Percentiles rank a stretch among this genome's conserved stretches.
phyloP scores from a whole-genome alignment of 768 basidiomycete species.

The Amyloporia xantha region DNA sequence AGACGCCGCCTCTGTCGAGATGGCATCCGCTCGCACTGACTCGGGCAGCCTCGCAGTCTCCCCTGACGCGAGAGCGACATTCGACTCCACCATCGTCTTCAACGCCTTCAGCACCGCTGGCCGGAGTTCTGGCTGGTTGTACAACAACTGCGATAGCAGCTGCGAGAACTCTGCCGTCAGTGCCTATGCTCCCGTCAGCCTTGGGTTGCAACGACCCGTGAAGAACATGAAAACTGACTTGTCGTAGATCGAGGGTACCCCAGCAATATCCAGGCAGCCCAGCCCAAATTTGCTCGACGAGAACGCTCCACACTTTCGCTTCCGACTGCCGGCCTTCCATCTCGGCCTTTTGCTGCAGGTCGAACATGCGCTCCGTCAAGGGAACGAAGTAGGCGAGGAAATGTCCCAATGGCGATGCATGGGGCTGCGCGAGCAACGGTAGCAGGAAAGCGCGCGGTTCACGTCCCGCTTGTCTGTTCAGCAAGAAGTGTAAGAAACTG shows the following conservation, averaged over 20 bases:
- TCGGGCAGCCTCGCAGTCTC: conserved; percentile 24
- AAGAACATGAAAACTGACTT: conserved; percentile 37
- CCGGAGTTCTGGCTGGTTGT: conserved; percentile 80
- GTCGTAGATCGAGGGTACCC: conserved; percentile 64
- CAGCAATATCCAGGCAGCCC: conserved; percentile 90
- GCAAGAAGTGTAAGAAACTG: not conserved
- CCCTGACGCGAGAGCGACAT: conserved; percentile 43
- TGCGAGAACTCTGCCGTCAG: conserved; percentile 75
- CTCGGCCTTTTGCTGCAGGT: conserved; percentile 76
- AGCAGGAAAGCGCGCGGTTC: conserved; percentile 91
- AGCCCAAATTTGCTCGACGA: conserved; percentile 90
- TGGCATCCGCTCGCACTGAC: conserved; percentile 22
- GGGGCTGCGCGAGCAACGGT: conserved; percentile 75
- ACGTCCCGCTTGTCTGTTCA: conserved; percentile 53
- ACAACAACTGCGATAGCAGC: conserved; percentile 90
- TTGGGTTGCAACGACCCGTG: not conserved
- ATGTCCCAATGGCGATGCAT: conserved; percentile 76
- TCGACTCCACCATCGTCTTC: conserved; percentile 77
- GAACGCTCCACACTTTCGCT: conserved; percentile 92
- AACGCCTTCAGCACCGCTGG: conserved; percentile 77
- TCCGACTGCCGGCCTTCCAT: conserved; percentile 68
- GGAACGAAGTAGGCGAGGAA: conserved; percentile 92
- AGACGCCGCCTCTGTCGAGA: conserved; percentile 54
- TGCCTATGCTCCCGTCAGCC: conserved; percentile 40
- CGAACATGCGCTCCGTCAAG: conserved; percentile 88